Conservation (phyloP, 176 grass and related monocot species). For the Aegilops longissima region DNA sequence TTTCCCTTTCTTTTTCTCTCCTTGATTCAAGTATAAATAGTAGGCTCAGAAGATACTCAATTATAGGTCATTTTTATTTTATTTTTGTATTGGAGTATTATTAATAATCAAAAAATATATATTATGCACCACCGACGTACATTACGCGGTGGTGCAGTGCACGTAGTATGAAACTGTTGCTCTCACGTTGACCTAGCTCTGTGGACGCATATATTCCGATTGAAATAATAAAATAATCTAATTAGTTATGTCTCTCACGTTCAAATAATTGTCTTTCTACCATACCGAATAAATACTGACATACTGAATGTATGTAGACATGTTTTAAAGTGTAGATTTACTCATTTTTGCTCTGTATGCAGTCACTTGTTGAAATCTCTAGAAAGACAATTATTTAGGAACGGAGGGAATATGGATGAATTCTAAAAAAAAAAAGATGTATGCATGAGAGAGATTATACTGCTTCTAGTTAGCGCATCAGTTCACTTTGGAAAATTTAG, state of each 20-base stretch:
- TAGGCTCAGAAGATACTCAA: background rate
- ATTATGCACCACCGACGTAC: background rate
- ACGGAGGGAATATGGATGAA: too few relatives aligned
- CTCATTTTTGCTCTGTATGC: too few relatives aligned
- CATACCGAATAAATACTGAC: too few relatives aligned
- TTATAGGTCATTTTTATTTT: background rate
- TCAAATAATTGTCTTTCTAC: too few relatives aligned
- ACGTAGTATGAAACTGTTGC: background rate
- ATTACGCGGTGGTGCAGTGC: background rate
- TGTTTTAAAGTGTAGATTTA: too few relatives aligned
- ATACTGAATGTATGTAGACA: too few relatives aligned
- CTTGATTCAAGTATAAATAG: background rate
- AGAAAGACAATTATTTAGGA: too few relatives aligned
- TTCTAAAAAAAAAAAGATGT: too few relatives aligned
- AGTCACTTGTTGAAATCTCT: too few relatives aligned
- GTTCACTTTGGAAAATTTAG: background rate
- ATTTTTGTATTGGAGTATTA: background rate
- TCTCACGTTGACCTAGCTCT: background rate
- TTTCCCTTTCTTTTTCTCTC: background rate
- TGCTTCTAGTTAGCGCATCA: constrained; percentile 10
- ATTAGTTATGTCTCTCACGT: too few relatives aligned
- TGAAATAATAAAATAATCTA: too few relatives aligned
- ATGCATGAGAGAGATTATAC: too few relatives aligned
- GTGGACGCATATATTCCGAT: background rate
- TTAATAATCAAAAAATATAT: background rate